Conservation (phyloP, 2,329 filamentous ascomycete genomes). For the Diaporthe destruens region DNA sequence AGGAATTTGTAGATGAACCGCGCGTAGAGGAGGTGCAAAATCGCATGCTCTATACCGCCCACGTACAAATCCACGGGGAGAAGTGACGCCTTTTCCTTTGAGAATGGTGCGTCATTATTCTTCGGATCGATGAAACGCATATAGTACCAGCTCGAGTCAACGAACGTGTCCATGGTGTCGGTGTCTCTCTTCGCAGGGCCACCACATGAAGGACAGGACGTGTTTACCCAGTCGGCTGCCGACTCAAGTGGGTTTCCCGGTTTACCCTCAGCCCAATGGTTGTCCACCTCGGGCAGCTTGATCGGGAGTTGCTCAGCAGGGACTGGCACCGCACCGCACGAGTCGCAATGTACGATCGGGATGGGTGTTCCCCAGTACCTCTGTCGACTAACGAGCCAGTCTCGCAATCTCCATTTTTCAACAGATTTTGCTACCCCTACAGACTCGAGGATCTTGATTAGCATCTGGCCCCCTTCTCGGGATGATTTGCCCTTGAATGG, state of each 20-base stretch:
- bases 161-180: constrained; percentile 97
- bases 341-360: constrained; percentile 84
- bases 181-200: constrained; percentile 83
- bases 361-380: constrained; percentile 94
- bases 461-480: constrained; percentile 68
- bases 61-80: constrained; percentile 91
- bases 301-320: constrained; percentile 83
- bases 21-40: constrained; percentile 88
- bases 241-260: constrained; percentile 82
- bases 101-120: constrained; percentile 73
- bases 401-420: constrained; percentile 83
- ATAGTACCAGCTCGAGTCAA: constrained; percentile 96
- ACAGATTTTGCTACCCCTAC: constrained; percentile 71
- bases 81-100: constrained; percentile 64
- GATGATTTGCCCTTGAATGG: constrained; percentile 75
- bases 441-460: constrained; percentile 69
- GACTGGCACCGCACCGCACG: constrained; percentile 84
- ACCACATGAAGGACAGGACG: constrained; percentile 79
- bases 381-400: constrained; percentile 94
- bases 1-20: constrained; percentile 93
- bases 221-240: constrained; percentile 80
- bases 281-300: constrained; percentile 75
- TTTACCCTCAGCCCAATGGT: constrained; percentile 76
- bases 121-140: constrained; percentile 81
- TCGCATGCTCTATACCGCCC: constrained; percentile 91